A percentile compares a stretch with the other conserved stretches of the same genome.
Evolutionary conservation across 495 filamentous ascomycete genomes (phyloP).

Genomic region (Podospora pseudoanserina): DNA sequence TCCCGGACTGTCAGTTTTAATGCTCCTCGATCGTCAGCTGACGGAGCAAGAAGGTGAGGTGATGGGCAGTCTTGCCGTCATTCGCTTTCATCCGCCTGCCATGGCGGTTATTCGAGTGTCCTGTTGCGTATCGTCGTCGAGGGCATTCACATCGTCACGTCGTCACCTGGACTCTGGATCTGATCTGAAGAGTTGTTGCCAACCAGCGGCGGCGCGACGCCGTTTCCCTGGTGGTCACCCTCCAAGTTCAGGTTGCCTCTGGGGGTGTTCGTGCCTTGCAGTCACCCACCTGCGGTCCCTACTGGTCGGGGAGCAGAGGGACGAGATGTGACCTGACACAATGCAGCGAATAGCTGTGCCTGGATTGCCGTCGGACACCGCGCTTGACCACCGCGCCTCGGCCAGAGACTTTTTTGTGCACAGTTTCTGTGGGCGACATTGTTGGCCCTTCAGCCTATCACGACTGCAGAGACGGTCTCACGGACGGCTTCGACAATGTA

Average conservation of each 20-base stretch:
- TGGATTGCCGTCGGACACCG: constrained; percentile 26
- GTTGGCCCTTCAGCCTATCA: constrained; percentile 30
- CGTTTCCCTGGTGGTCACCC: constrained; percentile 21
- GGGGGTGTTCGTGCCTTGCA: constrained; percentile 32
- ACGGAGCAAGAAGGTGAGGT: background rate
- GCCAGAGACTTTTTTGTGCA: constrained; percentile 24
- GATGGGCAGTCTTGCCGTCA: constrained; percentile 2
- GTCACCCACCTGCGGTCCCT: constrained; percentile 21
- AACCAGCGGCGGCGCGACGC: constrained; percentile 19
- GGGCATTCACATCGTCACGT: background rate
- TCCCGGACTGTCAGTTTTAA: constrained; percentile 27
- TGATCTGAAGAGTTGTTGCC: background rate
- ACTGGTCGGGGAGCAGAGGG: constrained; percentile 22
- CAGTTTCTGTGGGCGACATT: constrained; percentile 26
- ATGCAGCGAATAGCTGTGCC: constrained; percentile 35
- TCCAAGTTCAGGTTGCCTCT: constrained; percentile 27
- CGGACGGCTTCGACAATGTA: constrained; percentile 20
- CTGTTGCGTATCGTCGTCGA: background rate
- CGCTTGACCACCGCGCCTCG: constrained; percentile 17
- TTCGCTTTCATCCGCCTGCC: background rate
- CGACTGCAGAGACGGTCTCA: constrained; percentile 15
- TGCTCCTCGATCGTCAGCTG: constrained; percentile 18
- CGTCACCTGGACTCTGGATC: background rate
- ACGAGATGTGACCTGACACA: constrained; percentile 26
- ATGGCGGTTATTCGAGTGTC: background rate